These are phyloP conservation scores for Cyclostephanos invisitatus DNA, from an alignment of 108 stramenopile species.

Conservation along the genomic window DNA sequence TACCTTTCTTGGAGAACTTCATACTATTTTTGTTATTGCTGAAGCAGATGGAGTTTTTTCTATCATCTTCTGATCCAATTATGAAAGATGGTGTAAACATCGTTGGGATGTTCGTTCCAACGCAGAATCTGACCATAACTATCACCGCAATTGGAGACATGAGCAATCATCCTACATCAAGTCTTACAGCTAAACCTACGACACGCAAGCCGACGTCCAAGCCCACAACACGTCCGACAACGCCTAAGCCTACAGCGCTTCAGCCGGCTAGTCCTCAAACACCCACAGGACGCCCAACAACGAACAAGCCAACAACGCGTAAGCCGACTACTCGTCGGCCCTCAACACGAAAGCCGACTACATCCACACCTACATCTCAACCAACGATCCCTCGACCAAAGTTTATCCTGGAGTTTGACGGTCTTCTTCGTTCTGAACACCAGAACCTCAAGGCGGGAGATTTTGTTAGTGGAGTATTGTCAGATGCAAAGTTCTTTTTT, in stretches of 20 bases:
- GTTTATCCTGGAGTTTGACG: constrained; percentile 5
- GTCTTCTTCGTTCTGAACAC: constrained; percentile 7
- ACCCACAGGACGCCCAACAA: neutral
- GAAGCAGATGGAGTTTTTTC: constrained; percentile 12
- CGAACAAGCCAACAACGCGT: neutral
- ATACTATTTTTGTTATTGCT: constrained; percentile 10
- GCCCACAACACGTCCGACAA: neutral
- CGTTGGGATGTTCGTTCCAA: constrained; percentile 8
- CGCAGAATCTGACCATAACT: neutral
- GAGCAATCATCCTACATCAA: neutral
- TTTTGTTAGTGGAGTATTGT: constrained; percentile 1
- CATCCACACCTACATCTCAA: neutral
- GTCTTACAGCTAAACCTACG: neutral
- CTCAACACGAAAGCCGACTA: constrained; percentile 4
- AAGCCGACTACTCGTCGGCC: neutral
- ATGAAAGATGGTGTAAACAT: constrained; percentile 7
- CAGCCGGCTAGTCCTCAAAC: neutral
- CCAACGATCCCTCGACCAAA: neutral
- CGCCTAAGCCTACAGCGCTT: neutral
- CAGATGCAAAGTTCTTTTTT: neutral
- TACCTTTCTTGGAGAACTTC: neutral
- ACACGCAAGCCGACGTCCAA: too few relatives aligned
- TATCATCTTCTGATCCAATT: neutral
- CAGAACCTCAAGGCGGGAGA: constrained; percentile 10
- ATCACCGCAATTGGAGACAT: neutral